Evolutionary conservation across 441 rosid species (phyloP), one percentile per base, ranked within the genome.

Genomic region (Viola pubescens): DNA sequence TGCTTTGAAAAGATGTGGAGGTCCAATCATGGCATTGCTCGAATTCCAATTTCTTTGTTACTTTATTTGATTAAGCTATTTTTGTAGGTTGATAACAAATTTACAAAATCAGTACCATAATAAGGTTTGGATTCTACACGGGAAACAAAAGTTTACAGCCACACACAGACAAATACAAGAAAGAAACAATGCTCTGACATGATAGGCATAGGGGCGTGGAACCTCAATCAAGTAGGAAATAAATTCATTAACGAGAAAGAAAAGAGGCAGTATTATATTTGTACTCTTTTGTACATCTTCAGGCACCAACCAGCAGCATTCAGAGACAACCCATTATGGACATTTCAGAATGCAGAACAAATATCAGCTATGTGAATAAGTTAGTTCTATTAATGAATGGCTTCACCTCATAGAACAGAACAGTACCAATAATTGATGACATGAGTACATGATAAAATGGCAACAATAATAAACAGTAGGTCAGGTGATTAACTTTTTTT

Each of bases 311-410:
- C 9, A 65, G 37, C 37, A 5, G 44, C 34, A 26, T 3, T 65
- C 72, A 69, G 57, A 61, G 85, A 80, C 84, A 80, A 39, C 65
- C 66, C 73, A 61, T 64, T 38, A 82, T 75, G 82, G 77, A 60
- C 73, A 43, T 26, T 8, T 52, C 77, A 19, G 50, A 9, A 9
- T 41, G 13, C 47, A 43, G 10, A 6, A 43, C 10, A 6, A 43
- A 43, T 61, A 14, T 37, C 48, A 16, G 51, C 59, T 19, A 46
- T 52, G 54, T 52, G 48, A 44, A 48, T 5, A 37, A 37, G 51
- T 41, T 26, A 43, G 6, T 57, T 12, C 26, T 43, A 44, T 34
- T 34, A 34, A 49, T 34, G 9, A 8, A 19, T 62, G 59, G 45
- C 54, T 37, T 26, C 11, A 0, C 40, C 26, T 48, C 47, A 47